These are phyloP conservation scores for Paramecium sexaurelia DNA, from an alignment of 73 alveolate species.

Conservation along the genomic window DNA sequence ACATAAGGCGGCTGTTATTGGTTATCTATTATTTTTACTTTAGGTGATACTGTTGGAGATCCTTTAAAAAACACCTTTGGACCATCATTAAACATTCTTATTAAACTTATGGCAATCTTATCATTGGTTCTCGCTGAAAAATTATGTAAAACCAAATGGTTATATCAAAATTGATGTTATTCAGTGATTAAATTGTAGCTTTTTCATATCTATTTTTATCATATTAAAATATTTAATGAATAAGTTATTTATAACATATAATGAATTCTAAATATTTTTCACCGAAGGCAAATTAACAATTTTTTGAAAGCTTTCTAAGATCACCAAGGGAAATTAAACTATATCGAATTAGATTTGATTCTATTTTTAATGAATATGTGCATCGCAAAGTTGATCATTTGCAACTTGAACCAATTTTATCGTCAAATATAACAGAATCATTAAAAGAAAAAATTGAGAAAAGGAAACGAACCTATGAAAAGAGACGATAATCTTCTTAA, in stretches of 20 bases:
- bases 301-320: neutral
- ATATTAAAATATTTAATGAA: neutral
- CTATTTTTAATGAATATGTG: neutral
- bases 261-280: constrained; percentile 17
- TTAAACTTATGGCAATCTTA: constrained; percentile 88
- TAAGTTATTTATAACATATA: neutral
- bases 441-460: neutral
- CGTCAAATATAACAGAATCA: neutral
- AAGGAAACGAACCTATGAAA: neutral
- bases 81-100: constrained; percentile 87
- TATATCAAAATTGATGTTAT: neutral
- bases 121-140: constrained; percentile 75
- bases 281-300: constrained; percentile 5
- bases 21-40: neutral
- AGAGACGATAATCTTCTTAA: neutral
- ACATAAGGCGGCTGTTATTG: constrained; percentile 80
- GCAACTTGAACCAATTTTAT: neutral
- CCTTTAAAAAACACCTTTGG: constrained; percentile 95
- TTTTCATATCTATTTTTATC: neutral
- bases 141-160: constrained; percentile 54
- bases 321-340: neutral
- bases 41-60: constrained; percentile 96
- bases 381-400: neutral
- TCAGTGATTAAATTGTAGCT: neutral
- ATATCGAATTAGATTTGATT: neutral